Percentiles rank a stretch among this genome's conserved stretches.
Conservation (phyloP, 441 rosid species). For the Erysimum pusillum region DNA sequence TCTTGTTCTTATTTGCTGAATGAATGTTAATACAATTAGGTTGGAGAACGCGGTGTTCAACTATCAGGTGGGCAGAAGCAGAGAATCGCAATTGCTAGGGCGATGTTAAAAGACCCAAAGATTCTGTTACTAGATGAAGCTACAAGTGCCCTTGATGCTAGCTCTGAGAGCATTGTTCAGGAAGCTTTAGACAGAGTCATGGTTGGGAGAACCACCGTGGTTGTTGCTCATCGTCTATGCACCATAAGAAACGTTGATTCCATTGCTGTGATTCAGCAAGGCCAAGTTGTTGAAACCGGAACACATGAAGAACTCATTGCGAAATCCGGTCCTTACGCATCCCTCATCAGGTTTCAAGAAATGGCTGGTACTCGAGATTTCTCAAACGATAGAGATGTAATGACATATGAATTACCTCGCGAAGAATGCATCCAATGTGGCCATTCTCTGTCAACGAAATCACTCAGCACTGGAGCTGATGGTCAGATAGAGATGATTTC, state of each 20-base stretch:
- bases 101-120: conserved; percentile 95
- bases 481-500: conserved; percentile 98
- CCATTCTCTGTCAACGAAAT: conserved; percentile 91
- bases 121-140: conserved; percentile 97
- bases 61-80: conserved; percentile 98
- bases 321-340: conserved; percentile 85
- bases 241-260: conserved; percentile 93
- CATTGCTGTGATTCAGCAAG: conserved; percentile 95
- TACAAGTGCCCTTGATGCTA: conserved; percentile 96
- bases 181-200: conserved; percentile 96
- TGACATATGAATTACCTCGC: too few relatives aligned
- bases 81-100: conserved; percentile 98
- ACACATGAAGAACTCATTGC: conserved; percentile 88
- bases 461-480: conserved; percentile 96
- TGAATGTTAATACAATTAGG: conserved; percentile 52
- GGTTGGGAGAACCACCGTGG: conserved; percentile 97
- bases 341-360: conserved; percentile 93
- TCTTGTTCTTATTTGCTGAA: too few relatives aligned
- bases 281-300: conserved; percentile 97
- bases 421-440: too few relatives aligned
- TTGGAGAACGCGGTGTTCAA: conserved; percentile 97
- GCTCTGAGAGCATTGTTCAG: conserved; percentile 98
- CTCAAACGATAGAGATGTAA: too few relatives aligned
- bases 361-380: conserved; percentile 89
- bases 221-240: conserved; percentile 96